Evolutionary conservation across 139 green algal genomes (phyloP), one percentile per base, ranked within the genome.

Genomic region (Chlamydomonas incerta): DNA sequence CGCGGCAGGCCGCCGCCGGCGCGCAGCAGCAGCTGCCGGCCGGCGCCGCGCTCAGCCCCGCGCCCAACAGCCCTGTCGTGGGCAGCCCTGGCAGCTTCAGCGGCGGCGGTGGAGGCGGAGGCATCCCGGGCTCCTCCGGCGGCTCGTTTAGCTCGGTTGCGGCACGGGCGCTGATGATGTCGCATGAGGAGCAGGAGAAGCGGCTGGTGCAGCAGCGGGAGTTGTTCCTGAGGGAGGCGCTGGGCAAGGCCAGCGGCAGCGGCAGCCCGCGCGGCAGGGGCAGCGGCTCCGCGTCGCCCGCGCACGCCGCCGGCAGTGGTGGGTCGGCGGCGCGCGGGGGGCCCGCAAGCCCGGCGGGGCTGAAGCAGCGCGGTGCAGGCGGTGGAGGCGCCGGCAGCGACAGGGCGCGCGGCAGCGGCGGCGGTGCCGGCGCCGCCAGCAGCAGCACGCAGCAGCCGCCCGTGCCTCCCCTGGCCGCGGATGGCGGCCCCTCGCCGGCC

Each of bases 151-250:
- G 60, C 23, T 23, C 26, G 57, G 57, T 28, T 2, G 2, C 31
- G 20, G 33, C 21, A 0, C 74, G 74, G 1, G 31, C 57, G 20
- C 74, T 81, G 24, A 11, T 81, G 34, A 35, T 58, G 5, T 31
- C 11, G 9, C 74, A 81, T 35, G 74, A 81, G 23, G 74, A 70
- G 55, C 74, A 81, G 34, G 74, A 68, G 57, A 34, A 35, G 33
- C 57, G 26, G 57, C 74, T 81, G 57, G 18, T 20, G 34, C 74
- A 57, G 57, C 34, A 52, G 52, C 34, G 74, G 57, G 33, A 81
- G 57, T 29, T 57, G 24, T 81, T 71, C 74, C 11, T 81, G 33
- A 47, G 58, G 50, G 21, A 26, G 57, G 57, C 57, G n/a, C 20
- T 33, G 62, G 28, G 26, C 26, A 31, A 68, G 62, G 62, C 18